These are phyloP conservation scores for Pseudofabraea citricarpa DNA, from an alignment of 2,329 filamentous ascomycete species.

Conservation along the genomic window DNA sequence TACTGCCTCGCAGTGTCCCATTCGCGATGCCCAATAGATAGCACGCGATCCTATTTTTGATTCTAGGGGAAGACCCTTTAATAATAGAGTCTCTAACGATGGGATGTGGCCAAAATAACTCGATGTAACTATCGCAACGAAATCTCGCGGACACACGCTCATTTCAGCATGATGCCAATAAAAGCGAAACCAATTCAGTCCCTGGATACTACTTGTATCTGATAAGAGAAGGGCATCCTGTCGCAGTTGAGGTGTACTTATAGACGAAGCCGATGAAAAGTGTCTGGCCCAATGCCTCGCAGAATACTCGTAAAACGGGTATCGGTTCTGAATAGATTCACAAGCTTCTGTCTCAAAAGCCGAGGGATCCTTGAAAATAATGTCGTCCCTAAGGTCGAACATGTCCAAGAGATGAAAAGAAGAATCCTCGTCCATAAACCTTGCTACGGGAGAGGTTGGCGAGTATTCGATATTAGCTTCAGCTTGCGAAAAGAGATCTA, in stretches of 20 bases:
- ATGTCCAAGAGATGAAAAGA: slow-evolving; percentile 6
- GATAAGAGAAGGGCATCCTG: slow-evolving; percentile 2
- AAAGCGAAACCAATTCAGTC: slow-evolving; percentile 17
- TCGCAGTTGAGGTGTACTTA: slow-evolving; percentile 1
- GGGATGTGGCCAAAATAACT: slow-evolving; percentile 28
- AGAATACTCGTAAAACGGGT: slow-evolving; percentile 32
- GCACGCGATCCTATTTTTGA: slow-evolving; percentile 14
- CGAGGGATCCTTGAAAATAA: slow-evolving; percentile 23
- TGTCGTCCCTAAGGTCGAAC: slow-evolving; percentile 13
- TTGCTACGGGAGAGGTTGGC: slow-evolving; percentile 4
- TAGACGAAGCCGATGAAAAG: slow-evolving; percentile 10
- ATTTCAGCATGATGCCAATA: no score
- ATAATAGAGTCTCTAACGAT: slow-evolving; percentile 12
- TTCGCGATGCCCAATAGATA: slow-evolving; percentile 29
- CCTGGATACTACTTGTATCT: slow-evolving; percentile 10
- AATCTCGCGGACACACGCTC: slow-evolving; percentile 16
- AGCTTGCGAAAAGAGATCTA: slow-evolving; percentile 23
- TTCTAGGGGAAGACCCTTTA: slow-evolving; percentile 9
- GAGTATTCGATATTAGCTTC: slow-evolving; percentile 8
- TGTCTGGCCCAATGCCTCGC: slow-evolving; percentile 33
- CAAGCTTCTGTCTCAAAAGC: slow-evolving; percentile 20
- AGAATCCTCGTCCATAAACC: background rate
- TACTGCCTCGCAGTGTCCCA: slow-evolving; percentile 19
- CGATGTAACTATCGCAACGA: slow-evolving; percentile 23
- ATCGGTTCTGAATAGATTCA: slow-evolving; percentile 18